Evolutionary conservation across 345 rosid genomes (phyloP).

Genomic region (Bretschneidera sinensis): DNA sequence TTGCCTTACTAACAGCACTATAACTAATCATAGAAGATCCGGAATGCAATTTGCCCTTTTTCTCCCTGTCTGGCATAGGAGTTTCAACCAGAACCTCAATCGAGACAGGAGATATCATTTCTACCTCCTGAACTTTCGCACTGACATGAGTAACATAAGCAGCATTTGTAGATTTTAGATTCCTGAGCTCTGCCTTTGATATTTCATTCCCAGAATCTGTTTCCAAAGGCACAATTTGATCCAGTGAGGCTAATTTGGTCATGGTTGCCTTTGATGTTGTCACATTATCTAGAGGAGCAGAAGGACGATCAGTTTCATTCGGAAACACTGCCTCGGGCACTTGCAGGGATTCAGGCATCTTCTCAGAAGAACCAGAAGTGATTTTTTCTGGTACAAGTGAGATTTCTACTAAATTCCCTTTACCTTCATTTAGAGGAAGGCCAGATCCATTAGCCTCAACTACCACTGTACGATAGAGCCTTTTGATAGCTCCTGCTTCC

Average conservation of each 20-base stretch:
- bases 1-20: slow-evolving; percentile 14
- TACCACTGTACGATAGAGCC: slow-evolving; percentile 56
- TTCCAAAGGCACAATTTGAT: slow-evolving; percentile 22
- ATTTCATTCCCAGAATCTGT: slow-evolving; percentile 14
- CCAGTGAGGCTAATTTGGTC: slow-evolving; percentile 17
- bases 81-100: slow-evolving; percentile 16
- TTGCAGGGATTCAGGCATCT: slow-evolving; percentile 27
- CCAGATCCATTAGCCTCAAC: slow-evolving; percentile 57
- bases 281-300: slow-evolving; percentile 20
- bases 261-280: slow-evolving; percentile 12
- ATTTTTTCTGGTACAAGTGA: slow-evolving; percentile 55
- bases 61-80: slow-evolving; percentile 21
- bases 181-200: slow-evolving; percentile 13
- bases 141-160: slow-evolving; percentile 11
- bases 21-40: slow-evolving; percentile 25
- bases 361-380: slow-evolving; percentile 22
- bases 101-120: slow-evolving; percentile 19
- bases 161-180: slow-evolving; percentile 13
- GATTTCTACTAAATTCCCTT: slow-evolving; percentile 49
- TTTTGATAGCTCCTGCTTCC: slow-evolving; percentile 60
- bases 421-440: slow-evolving; percentile 33
- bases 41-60: slow-evolving; percentile 30
- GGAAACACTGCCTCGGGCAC: slow-evolving; percentile 21
- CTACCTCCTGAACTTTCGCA: slow-evolving; percentile 16
- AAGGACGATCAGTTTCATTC: slow-evolving; percentile 20